phyloP scores from a whole-genome alignment of 108 stramenopile genomes.

The Seminavis robusta region DNA sequence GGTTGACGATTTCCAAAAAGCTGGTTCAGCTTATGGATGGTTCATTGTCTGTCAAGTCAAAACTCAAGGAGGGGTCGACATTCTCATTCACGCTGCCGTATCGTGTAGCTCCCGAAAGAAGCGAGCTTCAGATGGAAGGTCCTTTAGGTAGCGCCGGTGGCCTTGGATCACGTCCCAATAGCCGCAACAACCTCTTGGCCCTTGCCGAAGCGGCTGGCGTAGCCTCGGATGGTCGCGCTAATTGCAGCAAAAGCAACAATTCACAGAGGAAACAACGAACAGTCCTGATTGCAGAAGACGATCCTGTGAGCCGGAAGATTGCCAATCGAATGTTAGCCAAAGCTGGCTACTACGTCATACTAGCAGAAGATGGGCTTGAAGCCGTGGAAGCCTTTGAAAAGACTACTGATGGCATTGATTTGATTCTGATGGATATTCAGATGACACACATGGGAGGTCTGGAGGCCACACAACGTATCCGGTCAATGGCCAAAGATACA shows the following conservation, averaged over 20 bases:
- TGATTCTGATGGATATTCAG: slow-evolving; percentile 30
- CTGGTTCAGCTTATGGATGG: too few relatives aligned
- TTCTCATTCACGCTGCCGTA: too few relatives aligned
- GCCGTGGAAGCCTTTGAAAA: slow-evolving; percentile 15
- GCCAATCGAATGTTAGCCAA: slow-evolving; percentile 18
- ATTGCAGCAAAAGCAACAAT: not conserved
- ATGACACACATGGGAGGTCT: slow-evolving; percentile 26
- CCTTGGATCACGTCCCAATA: too few relatives aligned
- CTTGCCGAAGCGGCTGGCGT: slow-evolving; percentile 1
- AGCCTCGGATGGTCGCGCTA: not conserved
- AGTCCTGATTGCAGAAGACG: slow-evolving; percentile 31
- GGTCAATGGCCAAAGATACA: not conserved
- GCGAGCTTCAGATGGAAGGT: too few relatives aligned
- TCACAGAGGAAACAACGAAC: not conserved
- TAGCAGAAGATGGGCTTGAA: slow-evolving; percentile 27
- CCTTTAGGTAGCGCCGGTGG: too few relatives aligned
- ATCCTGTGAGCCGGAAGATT: slow-evolving; percentile 21
- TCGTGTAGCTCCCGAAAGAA: too few relatives aligned
- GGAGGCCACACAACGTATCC: slow-evolving; percentile 14
- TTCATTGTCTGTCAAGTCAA: too few relatives aligned
- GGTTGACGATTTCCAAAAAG: too few relatives aligned
- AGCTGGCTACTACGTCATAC: slow-evolving; percentile 16
- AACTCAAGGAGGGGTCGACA: too few relatives aligned
- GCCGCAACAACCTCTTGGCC: slow-evolving; percentile 13
- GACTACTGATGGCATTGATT: slow-evolving; percentile 5